A percentile compares a stretch with the other conserved stretches of the same genome.
phyloP scores from a whole-genome alignment of 352 stramenopile genomes.

The Pythium myriotylum region DNA sequence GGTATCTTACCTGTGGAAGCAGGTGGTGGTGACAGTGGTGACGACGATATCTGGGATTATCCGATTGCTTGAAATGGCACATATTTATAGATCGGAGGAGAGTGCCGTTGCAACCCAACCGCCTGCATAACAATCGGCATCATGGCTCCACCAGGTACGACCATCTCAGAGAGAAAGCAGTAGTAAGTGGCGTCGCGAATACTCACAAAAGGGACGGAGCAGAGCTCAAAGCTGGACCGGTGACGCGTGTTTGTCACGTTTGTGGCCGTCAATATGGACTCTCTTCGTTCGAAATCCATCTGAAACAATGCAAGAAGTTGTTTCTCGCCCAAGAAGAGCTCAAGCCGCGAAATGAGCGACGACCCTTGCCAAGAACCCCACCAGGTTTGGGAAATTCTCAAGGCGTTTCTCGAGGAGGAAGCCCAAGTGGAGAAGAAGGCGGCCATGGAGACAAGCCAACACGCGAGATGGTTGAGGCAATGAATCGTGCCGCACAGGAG shows the following conservation, averaged over 20 bases:
- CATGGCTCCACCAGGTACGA: constrained; percentile 15
- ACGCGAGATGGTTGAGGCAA: constrained; percentile 64
- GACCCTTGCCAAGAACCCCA: constrained; percentile 67
- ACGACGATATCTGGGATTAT: constrained; percentile 72
- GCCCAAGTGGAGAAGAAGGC: constrained; percentile 7
- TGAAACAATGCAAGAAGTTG: constrained; percentile 86
- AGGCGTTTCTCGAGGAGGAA: constrained; percentile 4
- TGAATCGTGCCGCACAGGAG: constrained; percentile 68
- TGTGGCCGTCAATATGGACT: constrained; percentile 79
- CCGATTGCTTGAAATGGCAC: constrained; percentile 33
- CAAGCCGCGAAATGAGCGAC: constrained; percentile 64
- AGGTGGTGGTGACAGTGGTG: constrained; percentile 38
- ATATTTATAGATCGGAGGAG: background rate
- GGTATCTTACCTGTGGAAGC: constrained; percentile 22
- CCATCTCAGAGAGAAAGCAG: background rate
- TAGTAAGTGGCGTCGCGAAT: too few relatives aligned
- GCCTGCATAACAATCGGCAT: background rate
- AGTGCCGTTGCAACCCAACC: background rate
- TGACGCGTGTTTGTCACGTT: constrained; percentile 80
- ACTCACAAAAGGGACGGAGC: background rate
- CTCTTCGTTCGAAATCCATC: constrained; percentile 82
- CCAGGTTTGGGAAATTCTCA: constrained; percentile 37
- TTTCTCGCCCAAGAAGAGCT: constrained; percentile 75
- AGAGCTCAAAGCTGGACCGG: constrained; percentile 50
- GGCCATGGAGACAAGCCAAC: constrained; percentile 32